Base-by-base conservation (phyloP, 805 yeast genomes). In the Geotrichum ghanense region DNA sequence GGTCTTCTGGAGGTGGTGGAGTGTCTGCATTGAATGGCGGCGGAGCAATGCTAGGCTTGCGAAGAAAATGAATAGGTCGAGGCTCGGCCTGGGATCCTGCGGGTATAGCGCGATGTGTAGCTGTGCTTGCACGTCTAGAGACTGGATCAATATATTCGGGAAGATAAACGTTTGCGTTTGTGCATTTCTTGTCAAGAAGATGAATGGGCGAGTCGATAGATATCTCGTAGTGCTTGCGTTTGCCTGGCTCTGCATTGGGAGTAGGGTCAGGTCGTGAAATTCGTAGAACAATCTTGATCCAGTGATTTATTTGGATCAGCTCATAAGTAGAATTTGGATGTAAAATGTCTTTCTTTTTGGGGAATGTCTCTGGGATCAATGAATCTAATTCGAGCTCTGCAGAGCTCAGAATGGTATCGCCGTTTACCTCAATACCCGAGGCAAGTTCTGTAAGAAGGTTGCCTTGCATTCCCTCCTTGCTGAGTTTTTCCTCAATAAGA, bases 141-240 rank as follows among this genome's bases (percentile, higher is more conserved):
- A 1, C 1, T 19, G 20, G 27, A 43, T 63, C 46, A 51, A 58
- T 42, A 53, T 69, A 69, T 9, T 61, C 62, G 2, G 73, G 73
- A 22, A 69, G 57, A n/a, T 59, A 55, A 42, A 60, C 54, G 41
- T 63, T 63, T 2, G 59, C 58, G 23, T 49, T 44, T 2, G 68
- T 67, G 51, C 95, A 86, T 43, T 76, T 66, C 4, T 81, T 78
- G 43, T 89, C 79, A 44, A 89, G 67, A 3, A 92, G 71, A 57
- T 84, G 94, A 50, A 92, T 79, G 2, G 98, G 98, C 2, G 96
- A 85, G 63, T 92, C 99, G 48, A 92, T 90, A 49, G 87, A 80
- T 41, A 92, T 84, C 66, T 92, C 99, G 60, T 83, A 92, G 60
- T 88, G 97, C 60, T 89, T 92, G 42, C 95, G 70, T 59, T 85